Conservation (phyloP, 163 green algal species). For the Chlorella variabilis region DNA sequence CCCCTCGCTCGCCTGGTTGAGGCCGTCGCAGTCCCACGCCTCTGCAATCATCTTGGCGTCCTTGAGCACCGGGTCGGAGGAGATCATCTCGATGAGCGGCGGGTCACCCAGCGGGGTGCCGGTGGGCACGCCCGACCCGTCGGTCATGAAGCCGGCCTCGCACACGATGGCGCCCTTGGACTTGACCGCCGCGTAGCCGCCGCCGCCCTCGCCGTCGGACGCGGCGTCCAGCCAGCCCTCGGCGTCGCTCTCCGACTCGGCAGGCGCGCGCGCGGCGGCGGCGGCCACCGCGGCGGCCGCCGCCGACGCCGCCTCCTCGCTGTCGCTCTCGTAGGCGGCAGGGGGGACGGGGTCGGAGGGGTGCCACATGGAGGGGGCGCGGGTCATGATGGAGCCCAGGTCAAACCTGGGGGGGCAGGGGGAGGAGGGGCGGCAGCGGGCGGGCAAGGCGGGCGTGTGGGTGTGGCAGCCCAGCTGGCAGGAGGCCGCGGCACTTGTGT, state of each 20-base stretch:
- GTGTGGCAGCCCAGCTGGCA: not conserved
- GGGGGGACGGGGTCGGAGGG: conserved; percentile 24
- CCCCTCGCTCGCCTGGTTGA: conserved; percentile 97
- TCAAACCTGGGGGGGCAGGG: conserved; percentile 75
- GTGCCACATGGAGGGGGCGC: conserved; percentile 87
- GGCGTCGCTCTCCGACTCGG: not conserved
- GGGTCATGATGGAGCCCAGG: conserved; percentile 91
- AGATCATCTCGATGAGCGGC: conserved; percentile 91
- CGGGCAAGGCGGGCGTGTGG: not conserved
- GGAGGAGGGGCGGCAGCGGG: conserved; percentile 1
- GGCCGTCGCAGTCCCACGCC: conserved; percentile 96
- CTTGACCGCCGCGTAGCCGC: conserved; percentile 26
- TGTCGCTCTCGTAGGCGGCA: not conserved
- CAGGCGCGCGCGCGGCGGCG: not conserved
- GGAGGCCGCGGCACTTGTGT: not conserved
- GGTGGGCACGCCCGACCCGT: conserved; percentile 78
- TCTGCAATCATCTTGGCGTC: conserved; percentile 97
- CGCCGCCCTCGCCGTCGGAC: not conserved
- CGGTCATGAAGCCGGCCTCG: conserved; percentile 67
- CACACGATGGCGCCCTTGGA: conserved; percentile 38
- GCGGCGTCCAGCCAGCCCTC: conserved; percentile 10
- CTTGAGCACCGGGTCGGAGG: conserved; percentile 91
- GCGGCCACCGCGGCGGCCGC: not conserved
- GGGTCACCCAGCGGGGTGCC: conserved; percentile 91
- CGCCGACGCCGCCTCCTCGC: not conserved